Evolutionary conservation across 345 rosid genomes (phyloP).

Genomic region (Turnera subulata): DNA sequence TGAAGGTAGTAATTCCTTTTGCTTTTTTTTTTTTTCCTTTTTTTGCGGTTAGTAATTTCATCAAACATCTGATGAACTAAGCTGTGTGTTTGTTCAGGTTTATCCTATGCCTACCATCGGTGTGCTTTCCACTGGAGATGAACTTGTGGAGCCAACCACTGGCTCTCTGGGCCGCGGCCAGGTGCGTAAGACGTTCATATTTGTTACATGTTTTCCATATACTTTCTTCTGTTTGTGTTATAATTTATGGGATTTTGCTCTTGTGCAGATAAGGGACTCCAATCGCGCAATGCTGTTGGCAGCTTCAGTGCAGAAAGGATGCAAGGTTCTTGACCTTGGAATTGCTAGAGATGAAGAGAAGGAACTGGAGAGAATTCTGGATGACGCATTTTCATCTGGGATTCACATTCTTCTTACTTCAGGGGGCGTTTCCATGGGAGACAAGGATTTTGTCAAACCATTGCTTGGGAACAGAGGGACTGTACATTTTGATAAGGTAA

Average conservation of each 20-base stretch:
- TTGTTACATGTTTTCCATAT: too few species aligned
- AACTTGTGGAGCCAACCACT: conserved; percentile 74
- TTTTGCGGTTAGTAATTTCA: conserved; percentile 15
- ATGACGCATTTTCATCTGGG: conserved; percentile 57
- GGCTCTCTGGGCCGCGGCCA: conserved; percentile 65
- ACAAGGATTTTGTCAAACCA: conserved; percentile 89
- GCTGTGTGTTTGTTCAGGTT: conserved; percentile 48
- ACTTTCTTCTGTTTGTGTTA: conserved; percentile 16
- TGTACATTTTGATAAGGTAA: conserved; percentile 72
- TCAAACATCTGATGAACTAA: conserved; percentile 6
- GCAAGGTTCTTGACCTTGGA: conserved; percentile 83
- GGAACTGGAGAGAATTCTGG: conserved; percentile 60
- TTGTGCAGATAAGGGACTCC: conserved; percentile 88
- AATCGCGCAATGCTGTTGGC: conserved; percentile 87
- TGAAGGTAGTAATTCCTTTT: conserved; percentile 65
- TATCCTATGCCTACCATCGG: conserved; percentile 74
- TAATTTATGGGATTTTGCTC: conserved; percentile 13
- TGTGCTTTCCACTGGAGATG: conserved; percentile 94
- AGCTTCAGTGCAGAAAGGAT: conserved; percentile 72
- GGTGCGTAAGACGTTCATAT: conserved; percentile 40
- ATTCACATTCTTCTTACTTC: conserved; percentile 80
- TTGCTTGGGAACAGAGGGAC: conserved; percentile 69
- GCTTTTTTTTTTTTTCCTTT: too few species aligned
- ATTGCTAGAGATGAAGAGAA: conserved; percentile 69
- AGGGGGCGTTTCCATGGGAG: conserved; percentile 99